phyloP scores from a whole-genome alignment of 2,329 filamentous ascomycete species.

The Talaromyces funiculosus region DNA sequence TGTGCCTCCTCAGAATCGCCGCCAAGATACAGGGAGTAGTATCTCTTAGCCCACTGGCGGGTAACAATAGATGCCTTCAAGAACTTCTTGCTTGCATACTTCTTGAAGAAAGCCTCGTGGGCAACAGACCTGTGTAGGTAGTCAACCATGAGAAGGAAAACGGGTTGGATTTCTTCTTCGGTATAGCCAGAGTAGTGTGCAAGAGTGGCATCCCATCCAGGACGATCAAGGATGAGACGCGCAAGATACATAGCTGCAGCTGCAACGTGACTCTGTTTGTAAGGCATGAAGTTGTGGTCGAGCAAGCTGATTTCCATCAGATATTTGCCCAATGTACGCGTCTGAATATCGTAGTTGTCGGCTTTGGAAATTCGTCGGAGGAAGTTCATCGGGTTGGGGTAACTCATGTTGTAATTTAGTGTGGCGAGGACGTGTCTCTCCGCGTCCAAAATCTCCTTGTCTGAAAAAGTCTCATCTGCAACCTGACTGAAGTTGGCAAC shows the following conservation, averaged over 20 bases:
- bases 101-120: slow-evolving; percentile 99
- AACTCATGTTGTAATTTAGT: slow-evolving; percentile 94
- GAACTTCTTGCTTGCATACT: slow-evolving; percentile 99
- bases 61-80: slow-evolving; percentile 92
- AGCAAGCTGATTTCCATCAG: slow-evolving; percentile 94
- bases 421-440: slow-evolving; percentile 89
- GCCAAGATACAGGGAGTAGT: slow-evolving; percentile 40
- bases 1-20: slow-evolving; percentile 23
- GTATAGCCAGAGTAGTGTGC: slow-evolving; percentile 88
- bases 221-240: slow-evolving; percentile 81
- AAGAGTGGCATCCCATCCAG: slow-evolving; percentile 85
- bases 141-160: slow-evolving; percentile 91
- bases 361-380: slow-evolving; percentile 97
- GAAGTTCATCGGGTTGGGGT: slow-evolving; percentile 99
- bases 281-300: slow-evolving; percentile 88
- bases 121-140: slow-evolving; percentile 85
- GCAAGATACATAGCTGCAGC: slow-evolving; percentile 94
- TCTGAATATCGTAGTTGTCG: slow-evolving; percentile 98
- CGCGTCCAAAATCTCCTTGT: slow-evolving; percentile 92
- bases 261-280: slow-evolving; percentile 81
- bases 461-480: slow-evolving; percentile 91
- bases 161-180: slow-evolving; percentile 86
- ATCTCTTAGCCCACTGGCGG: slow-evolving; percentile 88
- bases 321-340: slow-evolving; percentile 94
- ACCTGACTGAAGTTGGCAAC: slow-evolving; percentile 96